Percentiles rank a stretch among this genome's conserved stretches.
Evolutionary conservation across 108 stramenopile genomes (phyloP).

Genomic region (Epipyxis sp.): DNA sequence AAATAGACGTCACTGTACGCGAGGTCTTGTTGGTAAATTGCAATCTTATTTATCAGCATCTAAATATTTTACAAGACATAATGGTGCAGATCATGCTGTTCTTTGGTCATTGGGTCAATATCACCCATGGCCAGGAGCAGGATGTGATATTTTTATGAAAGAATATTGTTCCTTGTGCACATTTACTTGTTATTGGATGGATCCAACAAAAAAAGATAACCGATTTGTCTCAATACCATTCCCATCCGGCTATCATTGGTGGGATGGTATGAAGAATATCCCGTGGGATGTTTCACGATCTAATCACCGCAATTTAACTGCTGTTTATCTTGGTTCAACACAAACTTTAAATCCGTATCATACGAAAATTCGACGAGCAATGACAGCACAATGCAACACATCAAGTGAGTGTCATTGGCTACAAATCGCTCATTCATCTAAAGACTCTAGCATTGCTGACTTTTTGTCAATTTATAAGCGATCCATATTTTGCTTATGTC

Average conservation of each 20-base stretch:
- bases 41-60: background rate
- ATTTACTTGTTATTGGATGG: conserved; percentile 31
- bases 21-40: conserved; percentile 7
- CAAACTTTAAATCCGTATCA: conserved; percentile 22
- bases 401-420: conserved; percentile 23
- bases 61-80: background rate
- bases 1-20: background rate
- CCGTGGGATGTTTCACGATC: conserved; percentile 23
- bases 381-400: conserved; percentile 27
- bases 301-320: conserved; percentile 17
- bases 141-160: conserved; percentile 11
- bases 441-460: background rate
- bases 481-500: conserved; percentile 27
- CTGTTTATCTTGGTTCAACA: conserved; percentile 25
- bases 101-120: conserved; percentile 29
- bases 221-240: conserved; percentile 30
- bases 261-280: conserved; percentile 25
- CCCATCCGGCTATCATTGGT: conserved; percentile 21
- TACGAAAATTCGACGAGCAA: conserved; percentile 30
- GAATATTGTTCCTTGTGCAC: background rate
- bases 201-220: conserved; percentile 16
- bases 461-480: conserved; percentile 14
- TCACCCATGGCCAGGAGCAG: conserved; percentile 31
- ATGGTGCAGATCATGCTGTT: conserved; percentile 17
- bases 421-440: conserved; percentile 12